Evolutionary conservation across 176 grass and related monocot species (phyloP).

Genomic region (Calamus simplicifolius): DNA sequence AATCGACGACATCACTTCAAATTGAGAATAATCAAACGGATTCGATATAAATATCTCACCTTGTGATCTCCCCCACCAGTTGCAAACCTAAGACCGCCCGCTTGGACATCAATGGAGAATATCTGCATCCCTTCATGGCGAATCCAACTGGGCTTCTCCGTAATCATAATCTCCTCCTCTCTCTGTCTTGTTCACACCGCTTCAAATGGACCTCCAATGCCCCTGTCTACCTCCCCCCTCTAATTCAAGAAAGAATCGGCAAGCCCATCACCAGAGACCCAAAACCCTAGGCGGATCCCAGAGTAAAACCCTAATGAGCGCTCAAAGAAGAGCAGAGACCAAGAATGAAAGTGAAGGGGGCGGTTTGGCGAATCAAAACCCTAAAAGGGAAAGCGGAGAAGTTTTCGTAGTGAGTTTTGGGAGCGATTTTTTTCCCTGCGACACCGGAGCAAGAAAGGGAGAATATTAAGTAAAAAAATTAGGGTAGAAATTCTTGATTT

Average conservation of each 20-base stretch:
- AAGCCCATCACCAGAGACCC: background rate
- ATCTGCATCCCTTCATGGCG: conserved; percentile 92
- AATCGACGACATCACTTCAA: too few relatives aligned
- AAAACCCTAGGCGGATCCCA: background rate
- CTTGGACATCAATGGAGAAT: conserved; percentile 99
- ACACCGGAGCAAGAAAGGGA: too few relatives aligned
- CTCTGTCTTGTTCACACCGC: background rate
- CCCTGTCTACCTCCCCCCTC: background rate
- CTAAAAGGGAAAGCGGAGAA: too few relatives aligned
- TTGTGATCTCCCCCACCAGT: conserved; percentile 98
- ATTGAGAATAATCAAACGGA: too few relatives aligned
- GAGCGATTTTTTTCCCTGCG: too few relatives aligned
- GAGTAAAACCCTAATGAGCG: conserved; percentile 2
- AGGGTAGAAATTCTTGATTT: too few relatives aligned
- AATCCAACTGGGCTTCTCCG: conserved; percentile 85
- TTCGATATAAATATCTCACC: conserved; percentile 19
- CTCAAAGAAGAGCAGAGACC: background rate
- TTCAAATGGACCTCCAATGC: background rate
- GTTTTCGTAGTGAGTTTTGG: too few relatives aligned
- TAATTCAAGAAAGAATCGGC: background rate
- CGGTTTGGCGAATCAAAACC: too few relatives aligned
- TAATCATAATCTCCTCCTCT: conserved; percentile 45
- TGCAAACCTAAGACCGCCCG: conserved; percentile 61
- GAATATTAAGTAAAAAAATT: too few relatives aligned
- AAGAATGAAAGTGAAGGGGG: too few relatives aligned